A percentile compares a stretch with the other conserved stretches of the same genome.
Evolutionary conservation across 2,329 filamentous ascomycete genomes (phyloP).

Genomic region (Coniochaeta prunicola): DNA sequence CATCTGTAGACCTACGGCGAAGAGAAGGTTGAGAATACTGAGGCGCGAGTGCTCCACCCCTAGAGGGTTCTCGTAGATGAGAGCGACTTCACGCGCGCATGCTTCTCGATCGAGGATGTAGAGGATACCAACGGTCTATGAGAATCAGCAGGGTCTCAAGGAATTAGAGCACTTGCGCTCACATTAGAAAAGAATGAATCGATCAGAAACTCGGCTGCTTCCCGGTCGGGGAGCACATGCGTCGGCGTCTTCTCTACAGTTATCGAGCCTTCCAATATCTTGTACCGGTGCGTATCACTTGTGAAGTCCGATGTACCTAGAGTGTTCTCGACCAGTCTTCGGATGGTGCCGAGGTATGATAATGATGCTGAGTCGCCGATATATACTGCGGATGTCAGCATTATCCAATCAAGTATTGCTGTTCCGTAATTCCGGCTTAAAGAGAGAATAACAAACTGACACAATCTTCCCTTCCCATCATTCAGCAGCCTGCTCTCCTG

Average conservation of each 20-base stretch:
- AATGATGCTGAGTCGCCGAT: constrained; percentile 27
- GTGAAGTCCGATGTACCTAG: constrained; percentile 23
- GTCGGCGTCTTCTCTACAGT: constrained; percentile 11
- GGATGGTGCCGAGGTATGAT: constrained; percentile 25
- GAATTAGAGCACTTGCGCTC: background rate
- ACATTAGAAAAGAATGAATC: background rate
- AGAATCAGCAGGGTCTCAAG: background rate
- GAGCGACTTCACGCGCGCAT: constrained; percentile 15
- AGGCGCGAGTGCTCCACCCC: constrained; percentile 17
- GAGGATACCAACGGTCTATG: constrained; percentile 15
- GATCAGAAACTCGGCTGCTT: background rate
- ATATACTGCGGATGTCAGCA: constrained; percentile 14
- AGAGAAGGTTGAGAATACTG: constrained; percentile 16
- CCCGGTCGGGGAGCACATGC: background rate
- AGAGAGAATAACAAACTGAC: background rate
- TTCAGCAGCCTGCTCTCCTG: background rate
- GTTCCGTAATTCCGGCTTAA: no score
- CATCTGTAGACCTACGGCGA: background rate
- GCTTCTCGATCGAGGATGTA: constrained; percentile 22
- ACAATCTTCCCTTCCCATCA: background rate
- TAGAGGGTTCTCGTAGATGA: constrained; percentile 21
- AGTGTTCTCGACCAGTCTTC: constrained; percentile 21
- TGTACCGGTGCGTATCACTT: constrained; percentile 24
- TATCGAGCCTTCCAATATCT: constrained; percentile 24
- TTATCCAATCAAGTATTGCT: no score